Conservation (phyloP, 345 rosid species). For the Acer campestre region DNA sequence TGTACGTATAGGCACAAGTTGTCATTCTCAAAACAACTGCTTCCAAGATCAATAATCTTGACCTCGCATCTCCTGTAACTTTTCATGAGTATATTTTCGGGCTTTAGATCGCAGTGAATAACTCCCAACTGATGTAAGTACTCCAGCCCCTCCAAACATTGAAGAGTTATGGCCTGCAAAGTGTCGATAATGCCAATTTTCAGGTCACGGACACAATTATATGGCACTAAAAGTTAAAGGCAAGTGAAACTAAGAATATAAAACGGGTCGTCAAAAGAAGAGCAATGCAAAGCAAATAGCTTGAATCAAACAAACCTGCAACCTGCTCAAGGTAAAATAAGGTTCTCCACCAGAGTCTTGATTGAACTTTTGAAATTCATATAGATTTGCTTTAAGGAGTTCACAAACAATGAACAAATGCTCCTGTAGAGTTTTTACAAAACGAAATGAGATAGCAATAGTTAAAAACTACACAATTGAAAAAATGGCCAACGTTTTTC, state of each 20-base stretch:
- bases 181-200: not conserved
- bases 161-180: slow-evolving; percentile 69
- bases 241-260: slow-evolving; percentile 1
- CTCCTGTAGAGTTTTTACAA: slow-evolving; percentile 52
- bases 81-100: slow-evolving; percentile 87
- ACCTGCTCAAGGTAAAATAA: slow-evolving; percentile 68
- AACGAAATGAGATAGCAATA: slow-evolving; percentile 7
- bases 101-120: slow-evolving; percentile 95
- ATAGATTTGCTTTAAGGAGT: slow-evolving; percentile 82
- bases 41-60: slow-evolving; percentile 97
- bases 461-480: not conserved
- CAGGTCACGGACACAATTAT: not conserved
- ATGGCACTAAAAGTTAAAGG: not conserved
- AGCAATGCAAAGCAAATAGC: not conserved
- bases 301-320: slow-evolving; percentile 62
- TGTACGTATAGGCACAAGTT: slow-evolving; percentile 83
- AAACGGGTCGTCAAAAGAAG: not conserved
- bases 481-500: not conserved
- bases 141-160: slow-evolving; percentile 89
- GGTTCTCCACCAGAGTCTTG: slow-evolving; percentile 80
- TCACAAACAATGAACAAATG: slow-evolving; percentile 96
- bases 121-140: slow-evolving; percentile 84
- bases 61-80: slow-evolving; percentile 77
- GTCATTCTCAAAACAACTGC: slow-evolving; percentile 91
- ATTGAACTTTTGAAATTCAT: slow-evolving; percentile 89